Base-by-base conservation (phyloP, 257 asterid genomes). In the Nicotiana paniculata region DNA sequence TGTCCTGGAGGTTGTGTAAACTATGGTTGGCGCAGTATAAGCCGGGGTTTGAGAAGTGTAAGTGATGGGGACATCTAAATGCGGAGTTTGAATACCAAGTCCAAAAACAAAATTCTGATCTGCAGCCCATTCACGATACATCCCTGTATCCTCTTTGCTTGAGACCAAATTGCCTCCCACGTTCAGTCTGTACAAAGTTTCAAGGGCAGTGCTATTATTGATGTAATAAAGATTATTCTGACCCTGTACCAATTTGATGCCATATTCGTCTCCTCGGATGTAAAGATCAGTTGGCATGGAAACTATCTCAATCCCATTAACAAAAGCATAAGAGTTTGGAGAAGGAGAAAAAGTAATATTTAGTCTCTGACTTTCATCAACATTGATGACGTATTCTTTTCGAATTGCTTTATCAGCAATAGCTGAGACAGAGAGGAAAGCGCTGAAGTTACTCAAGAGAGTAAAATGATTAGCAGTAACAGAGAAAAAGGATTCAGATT, bases 251-350 rank as follows among this genome's bases (percentile, higher is more conserved):
- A 21, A 57, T 4, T 0, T 80, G 46, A 82, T 58, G 3, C 4
- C 6, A 4, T 46, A 17, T 15, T 79, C 63, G 61, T 85, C 39
- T 48, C 87, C 88, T 3, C 35, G 72, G 35, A 85, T 81, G 85
- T 91, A 91, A 76, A 89, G 90, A 11, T n/a, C 9, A 3, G 88
- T 74, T 0, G 93, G 93, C 12, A 86, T 72, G 0, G 97, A 91
- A 28, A 93, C 89, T 4, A 93, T 85, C 79, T 91, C 96, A 12
- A 93, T 88, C 54, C 95, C 97, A 57, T 93, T 93, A 9, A 93
- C 68, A 53, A 93, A 91, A 9, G 94, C 91, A 17, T 54, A 84
- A 0, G 97, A 90, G 15, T 86, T 72, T 2, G 81, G 74, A 28
- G 81, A 55, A 0, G 94, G 94, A 15, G 81, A 59, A 75, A 93